phyloP scores from a whole-genome alignment of 495 filamentous ascomycete genomes.

The Aspergillus affinis region DNA sequence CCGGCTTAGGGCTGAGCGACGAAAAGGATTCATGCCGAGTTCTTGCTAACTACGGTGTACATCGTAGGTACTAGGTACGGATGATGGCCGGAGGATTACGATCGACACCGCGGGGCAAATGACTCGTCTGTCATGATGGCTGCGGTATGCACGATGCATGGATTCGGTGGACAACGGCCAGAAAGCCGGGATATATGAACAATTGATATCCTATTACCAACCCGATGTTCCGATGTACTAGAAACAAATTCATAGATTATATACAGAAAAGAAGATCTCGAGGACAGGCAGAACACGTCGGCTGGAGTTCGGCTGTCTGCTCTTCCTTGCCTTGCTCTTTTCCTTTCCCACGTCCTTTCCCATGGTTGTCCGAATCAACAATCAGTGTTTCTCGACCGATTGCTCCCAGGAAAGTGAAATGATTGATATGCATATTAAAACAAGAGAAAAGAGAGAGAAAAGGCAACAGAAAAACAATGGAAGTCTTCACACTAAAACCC shows the following conservation, averaged over 20 bases:
- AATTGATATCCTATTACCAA: neutral
- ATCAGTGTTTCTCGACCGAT: neutral
- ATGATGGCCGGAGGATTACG: no score
- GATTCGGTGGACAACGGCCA: no score
- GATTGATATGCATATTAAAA: neutral
- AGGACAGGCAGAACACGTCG: neutral
- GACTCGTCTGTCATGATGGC: no score
- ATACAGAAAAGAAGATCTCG: neutral
- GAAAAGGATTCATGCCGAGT: no score
- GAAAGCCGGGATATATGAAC: neutral
- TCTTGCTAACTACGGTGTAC: no score
- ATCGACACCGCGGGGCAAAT: no score
- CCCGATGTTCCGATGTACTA: neutral
- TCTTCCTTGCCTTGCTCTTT: neutral
- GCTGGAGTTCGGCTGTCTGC: neutral
- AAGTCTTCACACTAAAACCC: neutral
- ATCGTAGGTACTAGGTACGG: no score
- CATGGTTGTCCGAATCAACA: neutral
- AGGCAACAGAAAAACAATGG: slow-evolving; percentile 1
- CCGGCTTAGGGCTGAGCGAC: neutral
- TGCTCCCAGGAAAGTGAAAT: neutral
- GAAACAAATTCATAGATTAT: slow-evolving; percentile 3
- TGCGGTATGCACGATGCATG: no score
- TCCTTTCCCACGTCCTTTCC: neutral
- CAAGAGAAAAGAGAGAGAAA: slow-evolving; percentile 11